Evolutionary conservation across 345 rosid genomes (phyloP), one percentile per base, ranked within the genome.

Genomic region (Eucalyptus pauciflora): DNA sequence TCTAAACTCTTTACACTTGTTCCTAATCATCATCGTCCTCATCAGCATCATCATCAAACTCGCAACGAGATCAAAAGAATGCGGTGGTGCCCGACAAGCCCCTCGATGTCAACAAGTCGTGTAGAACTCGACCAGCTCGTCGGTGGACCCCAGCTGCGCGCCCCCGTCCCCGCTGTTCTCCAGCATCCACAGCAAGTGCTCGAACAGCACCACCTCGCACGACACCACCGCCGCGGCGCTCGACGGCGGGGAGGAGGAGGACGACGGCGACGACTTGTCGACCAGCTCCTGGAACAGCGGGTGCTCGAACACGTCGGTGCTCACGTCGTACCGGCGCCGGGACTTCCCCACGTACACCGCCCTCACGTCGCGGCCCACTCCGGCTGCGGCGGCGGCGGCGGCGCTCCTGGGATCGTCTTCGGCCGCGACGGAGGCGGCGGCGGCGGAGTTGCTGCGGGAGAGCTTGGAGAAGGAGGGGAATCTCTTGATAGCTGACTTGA

Each of bases 171-270:
- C 87, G 50, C 69, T 51, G 46, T 90, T 92, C 91, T 96, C 93
- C 54, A 98, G 93, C 98, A 98, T 96, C 99, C 99, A 98, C 91
- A 98, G 87, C 94, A 98, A 92, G 88, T 98, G 99, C 88, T 96
- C 99, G 76, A 98, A 98, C 93, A 98, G 90, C 83, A 98, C 99
- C 62, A 96, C 99, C 91, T 97, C 99, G 89, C 99, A 96, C 88
- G 95, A 91, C 60, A 94, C 97, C 87, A 94, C 95, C 27, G 93
- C 64, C 89, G 93, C 14, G 89, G 91, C 12, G 89, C 91, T 4
- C 91, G 91, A 16, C 89, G 92, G 4, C 37, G 88, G 7, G 49
- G 89, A 11, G 43, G 89, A n/a, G 41, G 80, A 33, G 31, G 80
- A 45, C 17, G 48, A 87, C 88, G 92, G 92, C 27, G 91, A 89